Conservation (phyloP, 176 grass and related monocot species). For the Aegilops sharonensis region DNA sequence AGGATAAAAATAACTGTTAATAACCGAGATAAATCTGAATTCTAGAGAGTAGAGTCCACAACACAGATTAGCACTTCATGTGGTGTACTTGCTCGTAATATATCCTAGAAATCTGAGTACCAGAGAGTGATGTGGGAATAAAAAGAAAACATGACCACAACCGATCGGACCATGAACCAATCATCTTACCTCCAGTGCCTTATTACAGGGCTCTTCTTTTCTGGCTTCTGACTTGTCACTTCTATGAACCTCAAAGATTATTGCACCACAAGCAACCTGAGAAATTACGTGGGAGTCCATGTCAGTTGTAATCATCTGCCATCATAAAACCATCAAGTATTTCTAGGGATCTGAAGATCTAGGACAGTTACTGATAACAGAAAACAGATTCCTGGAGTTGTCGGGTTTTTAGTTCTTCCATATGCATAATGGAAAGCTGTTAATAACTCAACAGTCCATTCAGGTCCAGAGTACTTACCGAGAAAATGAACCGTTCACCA, state of each 20-base stretch:
- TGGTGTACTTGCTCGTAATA: background rate
- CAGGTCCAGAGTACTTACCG: conserved; percentile 23
- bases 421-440: background rate
- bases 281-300: conserved; percentile 10
- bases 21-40: background rate
- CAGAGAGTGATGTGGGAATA: no score
- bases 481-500: conserved; percentile 83
- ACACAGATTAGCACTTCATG: background rate
- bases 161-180: no score
- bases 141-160: no score
- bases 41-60: background rate
- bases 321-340: background rate
- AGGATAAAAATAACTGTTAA: background rate
- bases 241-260: no score
- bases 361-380: conserved; percentile 4
- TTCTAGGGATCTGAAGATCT: background rate
- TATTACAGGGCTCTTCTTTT: no score
- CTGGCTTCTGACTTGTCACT: no score
- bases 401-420: background rate
- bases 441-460: background rate
- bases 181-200: no score
- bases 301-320: conserved; percentile 20
- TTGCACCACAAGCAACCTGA: conserved; percentile 56
- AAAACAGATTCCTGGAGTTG: background rate
- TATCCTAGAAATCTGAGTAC: background rate